These are phyloP conservation scores for Solanum acaule DNA, from an alignment of 257 asterid species.

Conservation along the genomic window DNA sequence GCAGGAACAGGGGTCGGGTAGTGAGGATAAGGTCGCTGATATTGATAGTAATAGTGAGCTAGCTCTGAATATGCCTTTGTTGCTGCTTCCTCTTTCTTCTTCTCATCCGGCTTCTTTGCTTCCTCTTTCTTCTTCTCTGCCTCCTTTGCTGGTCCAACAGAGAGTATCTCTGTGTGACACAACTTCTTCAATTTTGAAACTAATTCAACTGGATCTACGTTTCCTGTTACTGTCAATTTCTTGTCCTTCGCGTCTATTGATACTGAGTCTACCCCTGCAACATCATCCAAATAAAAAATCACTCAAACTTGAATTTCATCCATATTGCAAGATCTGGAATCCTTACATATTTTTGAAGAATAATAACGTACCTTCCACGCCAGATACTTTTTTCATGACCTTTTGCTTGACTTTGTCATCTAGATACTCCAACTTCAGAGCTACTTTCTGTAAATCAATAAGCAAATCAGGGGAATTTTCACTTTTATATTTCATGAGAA, in stretches of 20 bases:
- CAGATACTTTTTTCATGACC: not conserved
- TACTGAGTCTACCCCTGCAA: conserved; percentile 11
- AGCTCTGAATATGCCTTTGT: not conserved
- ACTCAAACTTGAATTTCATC: not conserved
- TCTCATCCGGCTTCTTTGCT: not conserved
- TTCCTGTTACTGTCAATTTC: conserved; percentile 49
- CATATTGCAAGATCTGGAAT: not conserved
- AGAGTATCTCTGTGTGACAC: conserved; percentile 4
- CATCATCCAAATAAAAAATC: not conserved
- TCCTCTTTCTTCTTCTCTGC: conserved; percentile 46
- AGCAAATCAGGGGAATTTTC: too few species aligned
- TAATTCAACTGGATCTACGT: conserved; percentile 41
- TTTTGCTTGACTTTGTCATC: not conserved
- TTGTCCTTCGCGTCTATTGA: conserved; percentile 51
- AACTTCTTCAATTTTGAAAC: conserved; percentile 7
- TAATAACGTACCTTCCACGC: not conserved
- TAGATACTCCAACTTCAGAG: not conserved
- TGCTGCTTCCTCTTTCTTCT: not conserved
- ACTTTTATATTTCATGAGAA: too few species aligned
- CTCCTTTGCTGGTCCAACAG: conserved; percentile 43
- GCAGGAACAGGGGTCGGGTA: not conserved
- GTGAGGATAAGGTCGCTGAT: not conserved
- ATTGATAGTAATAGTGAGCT: not conserved
- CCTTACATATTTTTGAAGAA: not conserved
- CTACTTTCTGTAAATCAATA: not conserved